Evolutionary conservation across 192 early-diverging fungal genomes (phyloP), one percentile per base, ranked within the genome.

Genomic region (Gamsiella multidivaricata): DNA sequence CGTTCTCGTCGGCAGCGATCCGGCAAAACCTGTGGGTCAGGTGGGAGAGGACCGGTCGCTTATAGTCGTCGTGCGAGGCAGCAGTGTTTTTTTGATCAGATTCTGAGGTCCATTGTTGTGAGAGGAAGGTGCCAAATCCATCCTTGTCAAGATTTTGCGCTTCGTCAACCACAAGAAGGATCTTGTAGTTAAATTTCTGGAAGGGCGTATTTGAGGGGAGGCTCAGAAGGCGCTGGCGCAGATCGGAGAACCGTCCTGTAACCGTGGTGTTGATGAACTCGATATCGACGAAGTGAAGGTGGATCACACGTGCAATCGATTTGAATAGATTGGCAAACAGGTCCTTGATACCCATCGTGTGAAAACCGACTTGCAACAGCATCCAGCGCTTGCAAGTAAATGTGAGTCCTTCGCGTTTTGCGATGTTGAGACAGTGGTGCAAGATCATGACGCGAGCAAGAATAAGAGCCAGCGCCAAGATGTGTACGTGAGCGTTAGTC

Each of bases 101-200:
- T 37, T 37, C 39, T 17, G 50, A 45, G 34, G 56, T 20, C 8
- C 52, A n/a, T 39, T 49, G 68, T 55, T 37, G 20, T 47, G 69
- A 63, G 15, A 50, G 31, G 9, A 53, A 71, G 6, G 23, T 32
- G 28, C 69, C 61, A 58, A 58, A 64, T 6, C 64, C 55, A 25
- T 33, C 6, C 0, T 74, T 60, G 47, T 55, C 47, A 22, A 74
- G 62, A 60, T 45, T 60, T 46, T 74, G 70, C n/a, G 70, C 70
- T n/a, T 73, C 70, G 49, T 73, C 70, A 53, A 73, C 28, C 45
- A 64, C 61, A 22, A 73, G 14, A 60, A 73, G 49, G 55, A 73
- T 65, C 54, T 46, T 65, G 47, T 52, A 64, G 49, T 12, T 39
- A 52, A 41, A 22, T 54, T n/a, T 36, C 22, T 65, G 25, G 32